Conservation (phyloP, 2,329 filamentous ascomycete genomes). For the Laburnicola sp. region DNA sequence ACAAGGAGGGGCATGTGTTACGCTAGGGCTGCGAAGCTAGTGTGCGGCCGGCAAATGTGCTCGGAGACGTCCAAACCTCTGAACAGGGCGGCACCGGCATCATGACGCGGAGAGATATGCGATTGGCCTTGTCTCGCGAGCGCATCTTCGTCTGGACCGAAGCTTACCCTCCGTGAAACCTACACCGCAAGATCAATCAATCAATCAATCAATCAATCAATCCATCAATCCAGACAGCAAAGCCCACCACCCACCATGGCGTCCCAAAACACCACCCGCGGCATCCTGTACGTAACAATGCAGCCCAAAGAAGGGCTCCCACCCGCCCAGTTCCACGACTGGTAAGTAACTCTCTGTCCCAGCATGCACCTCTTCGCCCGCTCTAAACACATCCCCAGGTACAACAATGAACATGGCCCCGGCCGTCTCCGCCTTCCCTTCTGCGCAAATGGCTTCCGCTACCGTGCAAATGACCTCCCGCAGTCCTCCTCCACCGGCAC, state of each 20-base stretch:
- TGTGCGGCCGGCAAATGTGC: conserved; percentile 39
- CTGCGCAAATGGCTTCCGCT: conserved; percentile 77
- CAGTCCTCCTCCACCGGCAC: conserved; percentile 22
- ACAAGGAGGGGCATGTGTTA: conserved; percentile 24
- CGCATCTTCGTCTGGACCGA: neutral
- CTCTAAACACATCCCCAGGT: conserved; percentile 45
- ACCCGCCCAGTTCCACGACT: conserved; percentile 74
- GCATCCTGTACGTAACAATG: conserved; percentile 85
- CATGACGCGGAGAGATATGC: neutral
- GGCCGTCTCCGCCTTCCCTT: conserved; percentile 74
- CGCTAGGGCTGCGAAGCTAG: conserved; percentile 13
- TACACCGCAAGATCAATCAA: neutral
- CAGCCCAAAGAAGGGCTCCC: conserved; percentile 70
- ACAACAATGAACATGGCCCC: conserved; percentile 91
- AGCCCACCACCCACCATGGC: conserved; percentile 41
- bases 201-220: neutral
- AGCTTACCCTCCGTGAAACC: neutral
- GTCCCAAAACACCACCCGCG: conserved; percentile 52
- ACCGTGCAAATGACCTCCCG: conserved; percentile 65
- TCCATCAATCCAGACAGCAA: conserved; percentile 3
- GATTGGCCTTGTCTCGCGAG: neutral
- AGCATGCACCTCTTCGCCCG: conserved; percentile 24
- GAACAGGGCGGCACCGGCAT: neutral
- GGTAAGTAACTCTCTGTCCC: conserved; percentile 31
- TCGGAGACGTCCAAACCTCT: conserved; percentile 26